Evolutionary conservation across 108 stramenopile species (phyloP).

Genomic region (Skeletonema tropicum): DNA sequence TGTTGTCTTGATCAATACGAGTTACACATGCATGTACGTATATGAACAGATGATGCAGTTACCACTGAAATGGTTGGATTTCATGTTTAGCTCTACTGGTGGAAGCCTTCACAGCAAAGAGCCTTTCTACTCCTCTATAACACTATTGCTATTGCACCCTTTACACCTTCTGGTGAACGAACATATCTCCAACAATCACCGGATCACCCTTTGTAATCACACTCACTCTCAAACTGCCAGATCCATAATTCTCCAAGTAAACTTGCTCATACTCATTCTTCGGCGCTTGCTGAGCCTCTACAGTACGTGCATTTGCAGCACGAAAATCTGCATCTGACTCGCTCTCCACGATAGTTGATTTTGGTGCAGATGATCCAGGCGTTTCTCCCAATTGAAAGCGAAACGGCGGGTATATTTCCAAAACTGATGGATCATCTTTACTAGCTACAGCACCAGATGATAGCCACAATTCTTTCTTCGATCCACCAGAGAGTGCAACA

Average conservation of each 20-base stretch:
- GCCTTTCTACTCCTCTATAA: too few species aligned
- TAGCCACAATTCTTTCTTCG: constrained; percentile 29
- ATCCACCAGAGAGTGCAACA: constrained; percentile 19
- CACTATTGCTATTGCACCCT: not conserved
- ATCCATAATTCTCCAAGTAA: constrained; percentile 63
- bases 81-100: too few species aligned
- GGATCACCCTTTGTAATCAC: constrained; percentile 71
- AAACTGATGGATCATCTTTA: constrained; percentile 38
- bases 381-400: constrained; percentile 59
- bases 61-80: too few species aligned
- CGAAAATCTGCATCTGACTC: constrained; percentile 81
- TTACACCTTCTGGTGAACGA: constrained; percentile 67
- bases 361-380: constrained; percentile 27
- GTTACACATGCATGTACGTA: too few species aligned
- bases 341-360: constrained; percentile 63
- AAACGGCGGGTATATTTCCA: constrained; percentile 80
- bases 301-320: constrained; percentile 55
- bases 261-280: constrained; percentile 74
- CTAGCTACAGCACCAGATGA: constrained; percentile 43
- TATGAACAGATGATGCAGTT: too few species aligned
- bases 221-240: constrained; percentile 62
- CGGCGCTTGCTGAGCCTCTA: constrained; percentile 61
- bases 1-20: too few species aligned
- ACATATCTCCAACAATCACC: constrained; percentile 76
- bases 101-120: too few species aligned